Evolutionary conservation across 1,139 yeast genomes (phyloP).

Genomic region (Kurtzmaniella natalensis): DNA sequence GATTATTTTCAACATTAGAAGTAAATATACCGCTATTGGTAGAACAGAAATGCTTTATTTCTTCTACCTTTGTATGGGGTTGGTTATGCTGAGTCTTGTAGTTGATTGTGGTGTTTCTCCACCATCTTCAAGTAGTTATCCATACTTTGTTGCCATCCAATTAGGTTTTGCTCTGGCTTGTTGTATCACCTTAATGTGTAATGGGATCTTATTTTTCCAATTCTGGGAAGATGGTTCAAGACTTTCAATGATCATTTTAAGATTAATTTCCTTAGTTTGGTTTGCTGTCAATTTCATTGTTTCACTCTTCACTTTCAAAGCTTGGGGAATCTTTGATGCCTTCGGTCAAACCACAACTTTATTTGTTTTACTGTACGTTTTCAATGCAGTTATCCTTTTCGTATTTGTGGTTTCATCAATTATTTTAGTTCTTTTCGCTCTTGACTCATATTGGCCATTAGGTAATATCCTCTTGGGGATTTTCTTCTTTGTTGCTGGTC

Average conservation of each 20-base stretch:
- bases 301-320: slow-evolving; percentile 65
- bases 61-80: slow-evolving; percentile 55
- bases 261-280: slow-evolving; percentile 45
- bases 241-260: slow-evolving; percentile 54
- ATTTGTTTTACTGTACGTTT: slow-evolving; percentile 63
- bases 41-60: slow-evolving; percentile 79
- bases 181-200: slow-evolving; percentile 63
- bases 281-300: slow-evolving; percentile 66
- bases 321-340: slow-evolving; percentile 53
- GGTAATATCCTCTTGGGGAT: slow-evolving; percentile 73
- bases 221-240: slow-evolving; percentile 91
- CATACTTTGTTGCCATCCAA: slow-evolving; percentile 81
- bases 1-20: slow-evolving; percentile 73
- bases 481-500: slow-evolving; percentile 78
- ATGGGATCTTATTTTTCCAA: slow-evolving; percentile 81
- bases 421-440: slow-evolving; percentile 61
- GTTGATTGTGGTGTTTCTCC: slow-evolving; percentile 94
- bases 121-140: slow-evolving; percentile 69
- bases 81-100: slow-evolving; percentile 62
- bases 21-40: slow-evolving; percentile 92
- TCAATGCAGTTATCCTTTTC: slow-evolving; percentile 64
- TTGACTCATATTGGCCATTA: slow-evolving; percentile 80
- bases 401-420: slow-evolving; percentile 67
- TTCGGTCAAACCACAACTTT: slow-evolving; percentile 65
- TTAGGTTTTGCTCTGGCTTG: slow-evolving; percentile 68